phyloP scores from a whole-genome alignment of 2,329 filamentous ascomycete genomes.

The Beauveria asiatica region DNA sequence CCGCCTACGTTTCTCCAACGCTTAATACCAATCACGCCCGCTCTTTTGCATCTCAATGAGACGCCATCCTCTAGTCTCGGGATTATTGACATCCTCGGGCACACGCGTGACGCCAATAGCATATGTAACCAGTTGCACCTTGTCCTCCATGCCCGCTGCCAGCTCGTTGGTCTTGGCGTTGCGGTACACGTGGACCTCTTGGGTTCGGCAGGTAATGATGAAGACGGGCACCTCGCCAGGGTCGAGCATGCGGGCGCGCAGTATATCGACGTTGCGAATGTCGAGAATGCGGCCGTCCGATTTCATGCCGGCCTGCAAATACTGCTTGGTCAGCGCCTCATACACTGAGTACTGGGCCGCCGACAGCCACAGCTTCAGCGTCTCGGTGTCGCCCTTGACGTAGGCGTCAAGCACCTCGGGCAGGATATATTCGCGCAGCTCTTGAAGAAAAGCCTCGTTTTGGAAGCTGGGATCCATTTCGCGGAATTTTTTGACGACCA shows the following conservation, averaged over 20 bases:
- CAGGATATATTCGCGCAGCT: constrained; percentile 95
- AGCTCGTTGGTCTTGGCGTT: constrained; percentile 85
- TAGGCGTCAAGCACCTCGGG: constrained; percentile 97
- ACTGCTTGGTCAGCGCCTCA: constrained; percentile 92
- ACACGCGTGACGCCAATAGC: constrained; percentile 92
- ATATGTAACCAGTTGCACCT: constrained; percentile 95
- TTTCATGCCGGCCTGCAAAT: constrained; percentile 84
- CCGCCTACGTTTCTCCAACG: not conserved
- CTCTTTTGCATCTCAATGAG: constrained; percentile 99
- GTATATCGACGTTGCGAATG: constrained; percentile 86
- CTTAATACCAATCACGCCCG: constrained; percentile 72
- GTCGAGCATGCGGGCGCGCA: constrained; percentile 71
- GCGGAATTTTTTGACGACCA: constrained; percentile 96
- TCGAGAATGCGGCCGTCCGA: constrained; percentile 93
- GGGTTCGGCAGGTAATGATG: constrained; percentile 91
- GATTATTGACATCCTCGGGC: constrained; percentile 92
- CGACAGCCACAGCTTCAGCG: constrained; percentile 88
- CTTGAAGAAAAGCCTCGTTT: constrained; percentile 86
- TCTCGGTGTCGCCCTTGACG: constrained; percentile 89
- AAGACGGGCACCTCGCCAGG: constrained; percentile 89
- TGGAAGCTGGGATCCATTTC: constrained; percentile 94
- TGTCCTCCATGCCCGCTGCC: constrained; percentile 96
- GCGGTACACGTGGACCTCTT: constrained; percentile 95
- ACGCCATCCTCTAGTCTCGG: constrained; percentile 93
- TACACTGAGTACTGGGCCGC: constrained; percentile 96